These are phyloP conservation scores for Euryodendron excelsum DNA, from an alignment of 148 eudicot species.

Conservation along the genomic window DNA sequence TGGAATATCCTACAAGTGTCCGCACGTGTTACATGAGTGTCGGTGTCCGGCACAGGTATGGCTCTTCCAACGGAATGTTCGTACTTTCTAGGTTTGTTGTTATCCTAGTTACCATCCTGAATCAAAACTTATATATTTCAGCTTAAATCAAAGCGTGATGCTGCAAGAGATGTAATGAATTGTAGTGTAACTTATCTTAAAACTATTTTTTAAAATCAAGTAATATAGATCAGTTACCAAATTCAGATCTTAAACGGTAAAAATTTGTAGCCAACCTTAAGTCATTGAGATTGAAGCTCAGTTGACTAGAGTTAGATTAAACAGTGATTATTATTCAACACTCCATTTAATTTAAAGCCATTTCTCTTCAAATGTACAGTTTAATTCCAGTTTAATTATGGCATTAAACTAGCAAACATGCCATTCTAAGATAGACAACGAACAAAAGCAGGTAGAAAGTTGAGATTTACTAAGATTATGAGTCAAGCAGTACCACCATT, in stretches of 20 bases:
- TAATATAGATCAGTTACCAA: not conserved
- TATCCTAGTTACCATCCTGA: not conserved
- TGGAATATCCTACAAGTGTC: no score
- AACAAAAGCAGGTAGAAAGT: not conserved
- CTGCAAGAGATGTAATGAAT: not conserved
- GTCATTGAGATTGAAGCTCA: not conserved
- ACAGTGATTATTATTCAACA: not conserved
- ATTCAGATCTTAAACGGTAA: not conserved
- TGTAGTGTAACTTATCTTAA: not conserved
- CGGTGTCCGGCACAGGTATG: no score
- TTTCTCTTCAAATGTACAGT: not conserved
- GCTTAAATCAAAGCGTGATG: not conserved
- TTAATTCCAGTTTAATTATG: not conserved
- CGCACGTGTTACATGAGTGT: no score
- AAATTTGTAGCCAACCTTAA: not conserved
- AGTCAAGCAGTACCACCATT: no score
- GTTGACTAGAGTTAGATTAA: not conserved
- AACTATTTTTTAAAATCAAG: not conserved
- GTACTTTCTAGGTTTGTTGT: no score
- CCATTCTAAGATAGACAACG: not conserved
- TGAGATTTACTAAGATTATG: not conserved
- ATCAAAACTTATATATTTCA: not conserved
- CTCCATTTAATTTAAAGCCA: not conserved
- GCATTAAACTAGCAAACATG: not conserved
- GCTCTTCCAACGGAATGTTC: no score